A percentile compares a stretch with the other conserved stretches of the same genome.
phyloP scores from a whole-genome alignment of 2,329 filamentous ascomycete species.

The Neofusicoccum sp. region DNA sequence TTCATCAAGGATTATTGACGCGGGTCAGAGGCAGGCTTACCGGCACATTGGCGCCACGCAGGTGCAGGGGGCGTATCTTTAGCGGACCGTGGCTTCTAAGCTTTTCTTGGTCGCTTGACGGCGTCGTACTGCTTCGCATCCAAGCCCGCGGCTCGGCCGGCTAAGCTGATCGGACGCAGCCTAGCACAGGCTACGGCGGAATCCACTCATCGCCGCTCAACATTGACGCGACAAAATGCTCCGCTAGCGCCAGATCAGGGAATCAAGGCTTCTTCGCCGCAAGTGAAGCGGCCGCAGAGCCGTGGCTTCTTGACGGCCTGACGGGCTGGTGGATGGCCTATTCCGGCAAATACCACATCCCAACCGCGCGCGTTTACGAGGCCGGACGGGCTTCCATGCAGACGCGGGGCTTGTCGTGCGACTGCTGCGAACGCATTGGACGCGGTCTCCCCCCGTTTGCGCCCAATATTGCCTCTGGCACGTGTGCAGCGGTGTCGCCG shows the following conservation, averaged over 20 bases:
- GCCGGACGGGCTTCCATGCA: neutral
- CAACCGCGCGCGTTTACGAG: neutral
- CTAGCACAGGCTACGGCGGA: neutral
- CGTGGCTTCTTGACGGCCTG: neutral
- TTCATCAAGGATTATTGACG: constrained; percentile 13
- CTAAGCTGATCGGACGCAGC: constrained; percentile 14
- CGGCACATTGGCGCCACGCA: constrained; percentile 8
- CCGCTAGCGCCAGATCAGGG: neutral
- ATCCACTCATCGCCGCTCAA: neutral
- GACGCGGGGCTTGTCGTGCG: neutral
- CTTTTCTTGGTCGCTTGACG: constrained; percentile 14
- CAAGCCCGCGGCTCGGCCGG: constrained; percentile 12
- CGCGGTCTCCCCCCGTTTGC: neutral
- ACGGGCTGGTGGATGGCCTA: neutral
- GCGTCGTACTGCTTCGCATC: constrained; percentile 6
- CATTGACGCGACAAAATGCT: neutral
- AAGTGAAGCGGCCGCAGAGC: neutral
- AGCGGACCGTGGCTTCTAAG: constrained; percentile 12
- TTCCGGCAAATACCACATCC: neutral
- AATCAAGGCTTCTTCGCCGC: neutral
- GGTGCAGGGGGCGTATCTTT: constrained; percentile 14
- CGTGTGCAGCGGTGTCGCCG: neutral
- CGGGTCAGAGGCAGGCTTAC: constrained; percentile 11
- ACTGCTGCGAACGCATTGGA: neutral
- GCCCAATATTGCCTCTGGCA: constrained; percentile 2